phyloP scores from a whole-genome alignment of 257 asterid genomes.

The Primulina eburnea region DNA sequence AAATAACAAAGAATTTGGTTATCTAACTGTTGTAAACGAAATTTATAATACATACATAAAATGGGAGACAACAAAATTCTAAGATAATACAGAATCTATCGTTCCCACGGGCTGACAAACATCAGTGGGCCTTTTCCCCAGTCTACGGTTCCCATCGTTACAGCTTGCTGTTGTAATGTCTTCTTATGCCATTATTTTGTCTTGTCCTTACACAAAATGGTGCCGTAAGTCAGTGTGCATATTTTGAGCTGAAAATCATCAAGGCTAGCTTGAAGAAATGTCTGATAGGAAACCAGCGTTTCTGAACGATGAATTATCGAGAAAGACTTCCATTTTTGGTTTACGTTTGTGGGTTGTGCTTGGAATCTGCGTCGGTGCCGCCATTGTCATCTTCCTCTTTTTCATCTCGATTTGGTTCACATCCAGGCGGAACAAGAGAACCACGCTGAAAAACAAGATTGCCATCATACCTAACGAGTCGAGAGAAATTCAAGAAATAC shows the following conservation, averaged over 20 bases:
- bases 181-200: not conserved
- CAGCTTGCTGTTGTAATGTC: not conserved
- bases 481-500: constrained; percentile 71
- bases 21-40: too few species aligned
- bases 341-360: constrained; percentile 74
- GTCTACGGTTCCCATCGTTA: not conserved
- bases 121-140: not conserved
- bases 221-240: not conserved
- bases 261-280: not conserved
- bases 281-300: not conserved
- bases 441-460: constrained; percentile 24
- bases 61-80: too few species aligned
- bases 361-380: constrained; percentile 84
- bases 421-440: constrained; percentile 42
- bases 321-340: constrained; percentile 66
- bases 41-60: too few species aligned
- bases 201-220: not conserved
- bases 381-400: constrained; percentile 60
- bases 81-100: too few species aligned
- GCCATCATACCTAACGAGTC: constrained; percentile 63
- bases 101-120: not conserved
- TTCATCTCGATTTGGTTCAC: constrained; percentile 74
- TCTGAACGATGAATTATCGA: not conserved
- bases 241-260: not conserved
- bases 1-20: too few species aligned